phyloP scores from a whole-genome alignment of 2,329 filamentous ascomycete genomes.

The Colletotrichum sp. region DNA sequence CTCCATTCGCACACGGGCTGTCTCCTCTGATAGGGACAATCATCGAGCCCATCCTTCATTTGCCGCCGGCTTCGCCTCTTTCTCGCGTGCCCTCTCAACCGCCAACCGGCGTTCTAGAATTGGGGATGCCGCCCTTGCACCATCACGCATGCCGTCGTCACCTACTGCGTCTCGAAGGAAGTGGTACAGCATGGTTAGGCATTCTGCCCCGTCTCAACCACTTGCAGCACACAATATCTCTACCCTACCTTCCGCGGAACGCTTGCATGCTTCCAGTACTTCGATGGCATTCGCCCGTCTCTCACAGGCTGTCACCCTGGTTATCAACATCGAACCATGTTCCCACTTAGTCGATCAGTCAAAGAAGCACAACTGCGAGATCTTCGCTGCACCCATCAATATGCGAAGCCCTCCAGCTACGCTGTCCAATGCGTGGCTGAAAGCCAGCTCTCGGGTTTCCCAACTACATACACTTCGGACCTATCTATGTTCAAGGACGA shows the following conservation, averaged over 20 bases:
- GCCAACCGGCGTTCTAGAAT: constrained; percentile 14
- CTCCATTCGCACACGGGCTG: background rate
- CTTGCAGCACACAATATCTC: background rate
- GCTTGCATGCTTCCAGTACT: background rate
- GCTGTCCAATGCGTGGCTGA: background rate
- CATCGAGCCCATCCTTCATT: background rate
- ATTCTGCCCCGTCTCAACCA: background rate
- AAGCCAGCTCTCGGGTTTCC: background rate
- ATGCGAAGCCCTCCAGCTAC: background rate
- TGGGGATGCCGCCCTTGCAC: background rate
- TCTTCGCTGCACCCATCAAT: background rate
- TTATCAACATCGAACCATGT: constrained; percentile 4
- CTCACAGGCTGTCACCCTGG: background rate
- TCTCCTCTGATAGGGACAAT: background rate
- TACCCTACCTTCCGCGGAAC: background rate
- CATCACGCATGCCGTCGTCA: background rate
- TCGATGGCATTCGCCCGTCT: background rate
- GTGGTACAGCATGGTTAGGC: background rate
- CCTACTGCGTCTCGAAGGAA: background rate
- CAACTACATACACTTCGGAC: background rate
- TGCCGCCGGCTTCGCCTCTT: constrained; percentile 14
- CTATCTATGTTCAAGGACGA: background rate
- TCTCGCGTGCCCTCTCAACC: background rate
- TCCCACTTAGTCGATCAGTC: background rate
- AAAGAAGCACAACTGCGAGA: background rate